A percentile compares a stretch with the other conserved stretches of the same genome.
Evolutionary conservation across 768 basidiomycete species (phyloP).

Genomic region (Gymnopilus junonius): DNA sequence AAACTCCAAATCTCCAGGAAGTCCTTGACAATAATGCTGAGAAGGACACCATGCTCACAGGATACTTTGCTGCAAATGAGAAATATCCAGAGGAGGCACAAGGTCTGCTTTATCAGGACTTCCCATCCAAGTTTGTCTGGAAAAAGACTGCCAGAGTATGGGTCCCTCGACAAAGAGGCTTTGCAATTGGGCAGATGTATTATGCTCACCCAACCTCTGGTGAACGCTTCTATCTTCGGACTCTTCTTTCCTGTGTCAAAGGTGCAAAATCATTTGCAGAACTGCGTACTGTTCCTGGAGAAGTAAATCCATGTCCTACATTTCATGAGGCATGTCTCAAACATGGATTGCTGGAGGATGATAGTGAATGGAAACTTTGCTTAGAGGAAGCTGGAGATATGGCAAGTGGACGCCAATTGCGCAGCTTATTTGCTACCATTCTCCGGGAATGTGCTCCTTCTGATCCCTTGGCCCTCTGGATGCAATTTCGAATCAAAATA

Average conservation of each 20-base stretch:
- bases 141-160: constrained; percentile 23
- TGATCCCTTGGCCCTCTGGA: constrained; percentile 40
- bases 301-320: constrained; percentile 32
- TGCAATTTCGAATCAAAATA: constrained; percentile 28
- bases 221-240: constrained; percentile 45
- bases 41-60: constrained; percentile 31
- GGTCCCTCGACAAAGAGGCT: constrained; percentile 27
- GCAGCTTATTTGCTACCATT: constrained; percentile 44
- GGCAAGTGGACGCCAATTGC: constrained; percentile 38
- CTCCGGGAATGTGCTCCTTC: constrained; percentile 37
- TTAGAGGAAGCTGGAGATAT: constrained; percentile 44
- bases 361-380: constrained; percentile 49
- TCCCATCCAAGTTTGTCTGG: constrained; percentile 28
- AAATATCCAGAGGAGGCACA: constrained; percentile 7
- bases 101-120: constrained; percentile 39
- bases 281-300: constrained; percentile 24
- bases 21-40: constrained; percentile 18
- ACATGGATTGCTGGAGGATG: constrained; percentile 47
- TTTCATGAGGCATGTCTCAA: constrained; percentile 47
- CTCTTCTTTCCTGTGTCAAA: constrained; percentile 41
- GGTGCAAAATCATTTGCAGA: constrained; percentile 34
- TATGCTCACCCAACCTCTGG: constrained; percentile 39
- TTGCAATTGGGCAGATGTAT: constrained; percentile 47
- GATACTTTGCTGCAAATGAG: constrained; percentile 39
- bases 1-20: constrained; percentile 23